Evolutionary conservation across 2,329 filamentous ascomycete species (phyloP).

Genomic region (Epichloe brachyelytri): DNA sequence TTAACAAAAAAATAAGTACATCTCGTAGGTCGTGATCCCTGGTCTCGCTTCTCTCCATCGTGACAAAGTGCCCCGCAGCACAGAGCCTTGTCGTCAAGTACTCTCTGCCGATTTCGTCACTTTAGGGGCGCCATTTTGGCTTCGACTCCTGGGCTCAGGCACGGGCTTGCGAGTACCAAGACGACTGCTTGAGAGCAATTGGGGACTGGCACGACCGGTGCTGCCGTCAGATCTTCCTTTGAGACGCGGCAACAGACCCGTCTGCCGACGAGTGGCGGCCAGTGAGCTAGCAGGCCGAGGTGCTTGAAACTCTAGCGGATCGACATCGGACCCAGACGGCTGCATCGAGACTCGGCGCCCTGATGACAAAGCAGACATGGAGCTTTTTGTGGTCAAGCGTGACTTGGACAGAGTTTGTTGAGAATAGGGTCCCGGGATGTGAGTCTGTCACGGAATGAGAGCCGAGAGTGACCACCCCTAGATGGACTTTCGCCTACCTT

Average conservation of each 20-base stretch:
- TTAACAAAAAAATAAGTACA: background rate
- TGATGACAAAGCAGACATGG: constrained; percentile 27
- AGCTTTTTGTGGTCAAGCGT: constrained; percentile 29
- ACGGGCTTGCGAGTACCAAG: constrained; percentile 29
- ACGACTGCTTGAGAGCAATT: constrained; percentile 29
- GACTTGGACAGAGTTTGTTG: constrained; percentile 34
- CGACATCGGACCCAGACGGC: constrained; percentile 25
- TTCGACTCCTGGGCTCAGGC: constrained; percentile 27
- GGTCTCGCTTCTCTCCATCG: background rate
- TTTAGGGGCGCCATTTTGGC: constrained; percentile 35
- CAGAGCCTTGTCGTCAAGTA: background rate
- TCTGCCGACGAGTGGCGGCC: constrained; percentile 33
- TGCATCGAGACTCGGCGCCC: constrained; percentile 42
- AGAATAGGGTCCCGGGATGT: constrained; percentile 35
- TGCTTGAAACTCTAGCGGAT: constrained; percentile 16
- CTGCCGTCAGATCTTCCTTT: constrained; percentile 20
- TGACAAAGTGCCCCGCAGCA: background rate
- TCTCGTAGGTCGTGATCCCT: background rate
- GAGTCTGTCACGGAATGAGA: constrained; percentile 42
- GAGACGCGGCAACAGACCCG: constrained; percentile 40
- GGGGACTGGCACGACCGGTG: constrained; percentile 35
- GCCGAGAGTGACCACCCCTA: constrained; percentile 28
- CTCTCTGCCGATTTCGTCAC: background rate
- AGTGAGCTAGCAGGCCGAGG: constrained; percentile 45
- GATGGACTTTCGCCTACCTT: constrained; percentile 32